Evolutionary conservation across 164 flowering plant species (phyloP).

Genomic region (Magnolia sinica): DNA sequence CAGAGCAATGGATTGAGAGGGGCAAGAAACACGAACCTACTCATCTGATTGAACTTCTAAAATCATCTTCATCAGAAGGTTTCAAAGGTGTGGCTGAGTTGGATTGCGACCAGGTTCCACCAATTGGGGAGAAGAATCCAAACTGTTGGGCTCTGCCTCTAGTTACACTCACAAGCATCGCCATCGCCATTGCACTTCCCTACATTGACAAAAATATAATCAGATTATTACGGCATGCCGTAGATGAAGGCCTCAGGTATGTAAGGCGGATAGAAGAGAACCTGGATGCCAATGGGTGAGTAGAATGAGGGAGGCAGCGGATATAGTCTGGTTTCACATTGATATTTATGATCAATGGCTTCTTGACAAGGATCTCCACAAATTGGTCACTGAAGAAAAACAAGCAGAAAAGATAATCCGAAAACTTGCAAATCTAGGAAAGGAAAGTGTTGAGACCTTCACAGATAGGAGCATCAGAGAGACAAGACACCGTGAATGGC

Average conservation of each 20-base stretch:
- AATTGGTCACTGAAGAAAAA: background rate
- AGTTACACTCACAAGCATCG: too few relatives aligned
- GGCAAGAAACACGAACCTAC: slow-evolving; percentile 42
- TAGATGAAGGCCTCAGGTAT: too few relatives aligned
- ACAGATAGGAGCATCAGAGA: too few relatives aligned
- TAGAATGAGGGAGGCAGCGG: slow-evolving; percentile 35
- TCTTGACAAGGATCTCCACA: background rate
- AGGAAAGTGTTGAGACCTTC: too few relatives aligned
- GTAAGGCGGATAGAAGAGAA: too few relatives aligned
- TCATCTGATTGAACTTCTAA: slow-evolving; percentile 40
- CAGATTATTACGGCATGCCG: too few relatives aligned
- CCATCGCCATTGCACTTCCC: too few relatives aligned
- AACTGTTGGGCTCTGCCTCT: slow-evolving; percentile 67
- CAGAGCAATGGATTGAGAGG: slow-evolving; percentile 30
- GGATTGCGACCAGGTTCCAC: slow-evolving; percentile 40
- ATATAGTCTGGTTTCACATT: background rate
- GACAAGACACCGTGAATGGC: too few relatives aligned
- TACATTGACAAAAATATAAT: too few relatives aligned
- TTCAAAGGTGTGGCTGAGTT: slow-evolving; percentile 43
- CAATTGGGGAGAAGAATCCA: slow-evolving; percentile 35
- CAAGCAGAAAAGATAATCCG: background rate
- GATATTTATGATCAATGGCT: background rate
- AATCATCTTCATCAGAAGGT: slow-evolving; percentile 6
- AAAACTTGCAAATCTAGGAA: too few relatives aligned
- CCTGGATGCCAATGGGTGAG: too few relatives aligned